These are phyloP conservation scores for Thozetella sp. DNA, from an alignment of 495 filamentous ascomycete genomes.

Conservation along the genomic window DNA sequence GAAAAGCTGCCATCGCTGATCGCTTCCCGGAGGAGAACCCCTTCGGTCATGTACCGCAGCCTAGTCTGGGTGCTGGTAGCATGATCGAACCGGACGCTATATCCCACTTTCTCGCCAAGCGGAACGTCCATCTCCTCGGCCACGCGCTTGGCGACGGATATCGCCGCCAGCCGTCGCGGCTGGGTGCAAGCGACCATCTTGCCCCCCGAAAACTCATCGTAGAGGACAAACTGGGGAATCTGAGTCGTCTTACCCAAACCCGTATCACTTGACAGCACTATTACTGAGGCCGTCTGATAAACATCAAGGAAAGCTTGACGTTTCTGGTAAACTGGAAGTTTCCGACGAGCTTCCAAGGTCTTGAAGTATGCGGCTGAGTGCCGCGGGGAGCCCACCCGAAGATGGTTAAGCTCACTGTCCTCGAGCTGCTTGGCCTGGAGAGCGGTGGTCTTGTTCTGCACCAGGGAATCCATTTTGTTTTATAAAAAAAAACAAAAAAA, in stretches of 20 bases:
- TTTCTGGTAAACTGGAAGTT: conserved; percentile 88
- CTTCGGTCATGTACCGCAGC: conserved; percentile 99
- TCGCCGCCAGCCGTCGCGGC: conserved; percentile 95
- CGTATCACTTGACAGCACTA: conserved; percentile 98
- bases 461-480: no score
- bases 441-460: conserved; percentile 81
- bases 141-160: conserved; percentile 99
- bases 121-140: conserved; percentile 94
- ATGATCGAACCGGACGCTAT: conserved; percentile 99
- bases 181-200: conserved; percentile 98
- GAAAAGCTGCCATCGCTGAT: conserved; percentile 94
- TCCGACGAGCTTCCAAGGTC: conserved; percentile 80
- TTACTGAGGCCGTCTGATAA: conserved; percentile 90
- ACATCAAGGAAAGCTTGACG: conserved; percentile 90
- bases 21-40: conserved; percentile 96
- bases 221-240: conserved; percentile 97
- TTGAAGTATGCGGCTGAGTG: conserved; percentile 85
- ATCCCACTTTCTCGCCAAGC: conserved; percentile 94
- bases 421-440: conserved; percentile 72
- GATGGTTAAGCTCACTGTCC: conserved; percentile 82
- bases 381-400: conserved; percentile 72
- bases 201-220: conserved; percentile 85
- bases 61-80: conserved; percentile 88
- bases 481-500: no score
- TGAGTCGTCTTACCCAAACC: conserved; percentile 99